Evolutionary conservation across 73 alveolate species (phyloP).

Genomic region (Paraurostyla sp.): DNA sequence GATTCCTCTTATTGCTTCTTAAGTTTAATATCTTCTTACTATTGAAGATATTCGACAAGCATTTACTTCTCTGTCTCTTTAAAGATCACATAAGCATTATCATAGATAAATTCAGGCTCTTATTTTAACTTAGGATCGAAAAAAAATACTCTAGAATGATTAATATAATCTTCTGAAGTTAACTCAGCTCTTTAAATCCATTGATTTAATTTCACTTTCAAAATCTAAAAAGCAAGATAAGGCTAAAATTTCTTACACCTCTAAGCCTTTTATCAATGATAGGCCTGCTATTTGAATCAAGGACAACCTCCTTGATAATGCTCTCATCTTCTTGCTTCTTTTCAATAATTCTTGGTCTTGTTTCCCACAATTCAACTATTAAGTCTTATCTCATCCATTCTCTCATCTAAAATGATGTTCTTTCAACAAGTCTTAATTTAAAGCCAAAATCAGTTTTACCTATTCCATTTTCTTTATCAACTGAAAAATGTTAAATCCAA

Average conservation of each 20-base stretch:
- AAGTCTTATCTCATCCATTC: conserved; percentile 61
- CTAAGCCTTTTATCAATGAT: conserved; percentile 36
- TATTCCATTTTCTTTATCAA: conserved; percentile 51
- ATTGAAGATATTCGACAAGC: conserved; percentile 36
- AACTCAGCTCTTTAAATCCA: conserved; percentile 35
- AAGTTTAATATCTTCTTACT: neutral
- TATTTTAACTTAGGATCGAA: neutral
- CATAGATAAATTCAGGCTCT: conserved; percentile 55
- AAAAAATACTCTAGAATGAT: neutral
- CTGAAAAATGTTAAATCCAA: conserved; percentile 43
- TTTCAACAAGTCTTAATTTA: conserved; percentile 17
- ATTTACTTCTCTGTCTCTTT: conserved; percentile 44
- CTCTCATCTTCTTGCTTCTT: conserved; percentile 48
- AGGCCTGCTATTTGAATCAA: conserved; percentile 39
- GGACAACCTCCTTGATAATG: conserved; percentile 25
- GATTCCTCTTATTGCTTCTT: conserved; percentile 43
- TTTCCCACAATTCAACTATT: conserved; percentile 58
- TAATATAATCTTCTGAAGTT: neutral
- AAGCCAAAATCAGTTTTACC: conserved; percentile 61
- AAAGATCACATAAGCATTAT: neutral
- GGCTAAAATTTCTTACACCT: conserved; percentile 6
- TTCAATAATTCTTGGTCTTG: conserved; percentile 50
- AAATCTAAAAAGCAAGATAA: neutral
- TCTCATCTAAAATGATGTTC: neutral
- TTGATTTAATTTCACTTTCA: conserved; percentile 7